Evolutionary conservation across 2,329 filamentous ascomycete genomes (phyloP).

Genomic region (Dothidotthia symphoricarpi): DNA sequence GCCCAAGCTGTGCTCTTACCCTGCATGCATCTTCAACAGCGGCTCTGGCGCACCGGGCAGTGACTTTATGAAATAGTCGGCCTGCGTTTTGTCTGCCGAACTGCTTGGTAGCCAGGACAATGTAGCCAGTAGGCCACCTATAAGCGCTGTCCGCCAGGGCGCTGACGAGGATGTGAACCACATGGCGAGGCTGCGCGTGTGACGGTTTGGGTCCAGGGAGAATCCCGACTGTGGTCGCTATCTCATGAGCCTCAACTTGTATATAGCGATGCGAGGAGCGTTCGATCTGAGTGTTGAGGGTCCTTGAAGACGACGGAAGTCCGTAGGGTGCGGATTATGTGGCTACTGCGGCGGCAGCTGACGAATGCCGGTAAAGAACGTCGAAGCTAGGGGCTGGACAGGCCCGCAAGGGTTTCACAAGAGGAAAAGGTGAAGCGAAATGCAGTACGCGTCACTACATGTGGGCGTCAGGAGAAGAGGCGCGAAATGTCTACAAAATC

Average conservation of each 20-base stretch:
- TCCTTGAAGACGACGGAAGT: constrained; percentile 11
- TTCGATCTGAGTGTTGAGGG: constrained; percentile 4
- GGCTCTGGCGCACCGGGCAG: constrained; percentile 82
- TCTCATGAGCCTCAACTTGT: constrained; percentile 28
- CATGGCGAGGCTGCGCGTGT: constrained; percentile 19
- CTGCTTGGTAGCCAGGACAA: constrained; percentile 31
- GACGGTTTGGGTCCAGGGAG: constrained; percentile 16
- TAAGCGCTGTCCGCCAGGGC: constrained; percentile 36
- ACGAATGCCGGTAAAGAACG: constrained; percentile 20
- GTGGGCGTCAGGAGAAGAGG: neutral
- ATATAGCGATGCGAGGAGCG: neutral
- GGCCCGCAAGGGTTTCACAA: constrained; percentile 9
- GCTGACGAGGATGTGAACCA: constrained; percentile 26
- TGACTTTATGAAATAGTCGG: constrained; percentile 84
- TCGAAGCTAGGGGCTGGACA: constrained; percentile 6
- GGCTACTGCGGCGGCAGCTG: constrained; percentile 29
- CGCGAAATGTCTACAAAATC: neutral
- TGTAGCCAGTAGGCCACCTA: constrained; percentile 33
- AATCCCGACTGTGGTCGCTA: constrained; percentile 31
- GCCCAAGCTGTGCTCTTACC: constrained; percentile 58
- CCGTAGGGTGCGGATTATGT: constrained; percentile 25
- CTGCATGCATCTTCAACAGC: constrained; percentile 94
- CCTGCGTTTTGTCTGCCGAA: constrained; percentile 58
- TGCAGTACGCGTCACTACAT: neutral
- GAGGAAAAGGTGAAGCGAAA: neutral